Conservation (phyloP, 768 basidiomycete genomes). For the Boletus rubroflammeus region DNA sequence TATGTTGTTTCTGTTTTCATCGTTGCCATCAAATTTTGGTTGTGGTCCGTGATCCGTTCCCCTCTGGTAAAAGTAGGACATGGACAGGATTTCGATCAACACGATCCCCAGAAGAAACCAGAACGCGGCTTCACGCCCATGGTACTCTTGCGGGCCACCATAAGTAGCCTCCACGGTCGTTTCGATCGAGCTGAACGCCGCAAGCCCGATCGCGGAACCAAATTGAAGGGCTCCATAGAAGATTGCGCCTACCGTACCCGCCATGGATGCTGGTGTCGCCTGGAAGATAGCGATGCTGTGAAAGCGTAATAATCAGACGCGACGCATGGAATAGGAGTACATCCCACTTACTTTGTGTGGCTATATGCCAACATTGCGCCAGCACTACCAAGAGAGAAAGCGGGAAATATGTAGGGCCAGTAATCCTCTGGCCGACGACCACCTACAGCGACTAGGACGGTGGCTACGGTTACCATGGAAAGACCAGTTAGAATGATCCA, state of each 20-base stretch:
- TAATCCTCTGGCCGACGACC: slow-evolving; percentile 40
- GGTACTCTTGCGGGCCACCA: slow-evolving; percentile 32
- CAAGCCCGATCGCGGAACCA: slow-evolving; percentile 49
- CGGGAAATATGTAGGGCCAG: slow-evolving; percentile 48
- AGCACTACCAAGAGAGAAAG: slow-evolving; percentile 43
- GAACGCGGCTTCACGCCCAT: slow-evolving; percentile 43
- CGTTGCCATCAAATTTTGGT: not conserved
- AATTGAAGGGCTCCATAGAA: slow-evolving; percentile 53
- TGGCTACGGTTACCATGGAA: slow-evolving; percentile 35
- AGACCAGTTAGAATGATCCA: slow-evolving; percentile 45
- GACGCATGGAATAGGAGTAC: not conserved
- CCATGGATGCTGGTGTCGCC: slow-evolving; percentile 43
- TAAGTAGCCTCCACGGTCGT: slow-evolving; percentile 37
- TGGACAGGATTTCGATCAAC: slow-evolving; percentile 28
- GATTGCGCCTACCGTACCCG: slow-evolving; percentile 55
- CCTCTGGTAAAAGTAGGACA: slow-evolving; percentile 35
- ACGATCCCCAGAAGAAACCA: slow-evolving; percentile 43
- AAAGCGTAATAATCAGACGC: not conserved
- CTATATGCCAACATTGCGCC: slow-evolving; percentile 45
- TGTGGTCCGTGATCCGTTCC: slow-evolving; percentile 13
- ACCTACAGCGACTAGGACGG: slow-evolving; percentile 40
- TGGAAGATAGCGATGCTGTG: slow-evolving; percentile 49
- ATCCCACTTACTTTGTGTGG: slow-evolving; percentile 41
- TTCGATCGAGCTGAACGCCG: slow-evolving; percentile 47
- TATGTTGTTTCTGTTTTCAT: not conserved